These are phyloP conservation scores for Miscanthus lutarioriparius DNA, from an alignment of 176 grass and related monocot genomes.

Conservation along the genomic window DNA sequence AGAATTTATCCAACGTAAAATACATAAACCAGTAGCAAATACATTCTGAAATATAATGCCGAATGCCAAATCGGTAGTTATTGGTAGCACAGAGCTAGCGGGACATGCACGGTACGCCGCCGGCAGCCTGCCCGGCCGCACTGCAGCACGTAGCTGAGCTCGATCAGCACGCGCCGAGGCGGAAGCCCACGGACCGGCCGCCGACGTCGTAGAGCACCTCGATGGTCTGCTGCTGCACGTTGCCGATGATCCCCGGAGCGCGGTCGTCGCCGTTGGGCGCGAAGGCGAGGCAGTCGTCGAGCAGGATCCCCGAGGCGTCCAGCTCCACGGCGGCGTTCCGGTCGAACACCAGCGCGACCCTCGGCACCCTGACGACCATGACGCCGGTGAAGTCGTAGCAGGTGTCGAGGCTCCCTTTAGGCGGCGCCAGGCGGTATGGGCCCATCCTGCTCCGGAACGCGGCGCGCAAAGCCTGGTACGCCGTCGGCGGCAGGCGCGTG, in stretches of 20 bases:
- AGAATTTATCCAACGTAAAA: too few relatives aligned
- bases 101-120: too few relatives aligned
- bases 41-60: too few relatives aligned
- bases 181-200: constrained; percentile 42
- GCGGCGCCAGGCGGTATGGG: constrained; percentile 1
- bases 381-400: constrained; percentile 49
- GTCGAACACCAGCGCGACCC: constrained; percentile 42
- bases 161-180: constrained; percentile 37
- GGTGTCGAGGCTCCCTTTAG: constrained; percentile 32
- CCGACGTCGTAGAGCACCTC: constrained; percentile 68
- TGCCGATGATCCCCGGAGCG: constrained; percentile 56
- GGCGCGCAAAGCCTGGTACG: constrained; percentile 49
- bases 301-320: constrained; percentile 33
- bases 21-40: too few relatives aligned
- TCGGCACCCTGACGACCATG: constrained; percentile 36
- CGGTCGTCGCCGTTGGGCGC: constrained; percentile 39
- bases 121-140: too few relatives aligned
- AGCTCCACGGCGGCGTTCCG: constrained; percentile 26
- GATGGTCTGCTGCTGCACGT: constrained; percentile 83
- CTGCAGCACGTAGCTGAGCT: not conserved
- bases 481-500: constrained; percentile 46
- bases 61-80: too few relatives aligned
- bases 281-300: constrained; percentile 78
- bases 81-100: too few relatives aligned
- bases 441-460: constrained; percentile 45